Conservation (phyloP, 2,329 filamentous ascomycete genomes). For the Cladosporium phlei region DNA sequence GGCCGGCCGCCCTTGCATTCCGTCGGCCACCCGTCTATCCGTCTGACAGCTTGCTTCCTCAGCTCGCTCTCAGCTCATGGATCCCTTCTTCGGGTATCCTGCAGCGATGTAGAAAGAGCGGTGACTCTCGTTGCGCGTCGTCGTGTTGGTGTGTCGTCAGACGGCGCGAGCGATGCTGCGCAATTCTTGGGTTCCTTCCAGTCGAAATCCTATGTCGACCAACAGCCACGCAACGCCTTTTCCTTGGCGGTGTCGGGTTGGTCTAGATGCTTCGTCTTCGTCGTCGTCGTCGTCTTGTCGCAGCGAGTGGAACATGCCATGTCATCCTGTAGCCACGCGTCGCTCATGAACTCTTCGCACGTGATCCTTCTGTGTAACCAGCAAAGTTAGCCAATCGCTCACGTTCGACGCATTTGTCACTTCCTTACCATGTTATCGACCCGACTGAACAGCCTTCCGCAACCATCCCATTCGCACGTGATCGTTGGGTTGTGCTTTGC, state of each 20-base stretch:
- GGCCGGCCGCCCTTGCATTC: too few species aligned
- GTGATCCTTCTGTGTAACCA: constrained; percentile 20
- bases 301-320: neutral
- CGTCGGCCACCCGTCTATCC: neutral
- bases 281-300: neutral
- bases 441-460: constrained; percentile 55
- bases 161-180: neutral
- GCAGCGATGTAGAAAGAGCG: constrained; percentile 3
- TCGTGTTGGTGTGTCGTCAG: neutral
- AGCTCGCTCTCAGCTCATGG: neutral
- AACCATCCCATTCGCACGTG: constrained; percentile 54
- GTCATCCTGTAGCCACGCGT: constrained; percentile 13
- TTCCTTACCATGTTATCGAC: constrained; percentile 56
- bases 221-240: neutral
- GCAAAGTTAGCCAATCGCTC: constrained; percentile 10
- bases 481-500: constrained; percentile 60
- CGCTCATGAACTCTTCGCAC: constrained; percentile 22
- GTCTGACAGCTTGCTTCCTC: constrained; percentile 7
- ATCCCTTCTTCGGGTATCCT: neutral
- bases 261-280: neutral
- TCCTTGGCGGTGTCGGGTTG: neutral
- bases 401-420: neutral
- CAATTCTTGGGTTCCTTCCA: neutral
- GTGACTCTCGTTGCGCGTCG: constrained; percentile 1
- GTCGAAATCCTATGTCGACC: neutral